Evolutionary conservation across 1,284 basidiomycete genomes (phyloP), one percentile per base, ranked within the genome.

Genomic region (Meripilus lineatus): DNA sequence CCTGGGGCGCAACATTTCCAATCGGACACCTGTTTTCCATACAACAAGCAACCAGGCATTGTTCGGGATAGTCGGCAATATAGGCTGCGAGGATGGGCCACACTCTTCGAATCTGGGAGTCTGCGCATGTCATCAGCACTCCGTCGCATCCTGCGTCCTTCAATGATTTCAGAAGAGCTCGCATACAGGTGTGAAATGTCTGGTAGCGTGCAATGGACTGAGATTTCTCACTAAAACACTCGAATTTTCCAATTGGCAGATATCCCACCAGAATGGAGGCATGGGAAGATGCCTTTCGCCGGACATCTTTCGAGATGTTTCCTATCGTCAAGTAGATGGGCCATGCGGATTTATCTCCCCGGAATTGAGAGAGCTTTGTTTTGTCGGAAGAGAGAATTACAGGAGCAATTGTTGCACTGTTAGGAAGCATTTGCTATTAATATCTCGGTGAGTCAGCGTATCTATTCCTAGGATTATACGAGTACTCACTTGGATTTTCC

Each of bases 61-160:
- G 59, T 40, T 63, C 59, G 0, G 58, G 59, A 37, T 53, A 50
- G 35, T 63, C 57, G 5, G 53, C 59, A n/a, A 59, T 25, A 38
- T 59, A 61, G 1, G 50, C 48, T 4, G 53, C 53, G 4, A 62
- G 45, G 32, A 61, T 44, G 6, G 58, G 55, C 17, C 40, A 55
- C n/a, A 61, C 38, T 0, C 4, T 38, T 0, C 50, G 45, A 0
- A 56, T 18, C 0, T 1, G 13, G 0, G 53, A 51, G 48, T 64
- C 54, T 0, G 38, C 50, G 28, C 62, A 56, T 0, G 46, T 37
- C 46, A 63, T 54, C 6, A 46, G 18, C 0, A 61, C 45, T 0
- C 59, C 59, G 3, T 50, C 21, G 17, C 41, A 30, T 0, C 58
- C 56, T 2, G 55, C 52, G 11, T 49, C 36, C 2, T 42, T 23